phyloP scores from a whole-genome alignment of 164 flowering plant species.

The Malania oleifera region DNA sequence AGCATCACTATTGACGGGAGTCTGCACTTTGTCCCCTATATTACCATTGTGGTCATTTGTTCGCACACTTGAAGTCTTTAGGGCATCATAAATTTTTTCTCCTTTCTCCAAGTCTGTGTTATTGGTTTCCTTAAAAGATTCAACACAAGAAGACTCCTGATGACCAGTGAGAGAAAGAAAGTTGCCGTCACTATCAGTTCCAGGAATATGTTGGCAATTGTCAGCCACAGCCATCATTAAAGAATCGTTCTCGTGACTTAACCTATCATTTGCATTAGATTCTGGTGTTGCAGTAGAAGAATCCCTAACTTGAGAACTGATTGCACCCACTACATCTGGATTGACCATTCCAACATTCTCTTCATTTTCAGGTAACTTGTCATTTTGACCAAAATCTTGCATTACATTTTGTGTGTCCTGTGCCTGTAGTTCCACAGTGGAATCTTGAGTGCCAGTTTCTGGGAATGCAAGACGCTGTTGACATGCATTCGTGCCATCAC shows the following conservation, averaged over 20 bases:
- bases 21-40: background rate
- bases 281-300: slow-evolving; percentile 14
- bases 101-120: slow-evolving; percentile 5
- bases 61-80: background rate
- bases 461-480: slow-evolving; percentile 13
- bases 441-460: background rate
- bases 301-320: slow-evolving; percentile 17
- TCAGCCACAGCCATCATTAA: slow-evolving; percentile 6
- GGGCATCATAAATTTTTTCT: slow-evolving; percentile 9
- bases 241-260: slow-evolving; percentile 6
- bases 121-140: slow-evolving; percentile 10
- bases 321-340: slow-evolving; percentile 7
- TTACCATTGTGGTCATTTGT: background rate
- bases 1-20: slow-evolving; percentile 3
- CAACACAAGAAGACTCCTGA: slow-evolving; percentile 10
- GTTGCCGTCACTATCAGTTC: background rate
- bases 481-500: slow-evolving; percentile 8
- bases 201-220: slow-evolving; percentile 13
- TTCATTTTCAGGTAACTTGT: slow-evolving; percentile 14
- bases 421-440: slow-evolving; percentile 6
- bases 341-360: slow-evolving; percentile 9
- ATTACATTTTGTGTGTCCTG: slow-evolving; percentile 7
- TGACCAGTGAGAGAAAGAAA: slow-evolving; percentile 4
- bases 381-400: slow-evolving; percentile 15
- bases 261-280: slow-evolving; percentile 12